phyloP scores from a whole-genome alignment of 2,329 filamentous ascomycete genomes.

The Orbilia ellipsospora region DNA sequence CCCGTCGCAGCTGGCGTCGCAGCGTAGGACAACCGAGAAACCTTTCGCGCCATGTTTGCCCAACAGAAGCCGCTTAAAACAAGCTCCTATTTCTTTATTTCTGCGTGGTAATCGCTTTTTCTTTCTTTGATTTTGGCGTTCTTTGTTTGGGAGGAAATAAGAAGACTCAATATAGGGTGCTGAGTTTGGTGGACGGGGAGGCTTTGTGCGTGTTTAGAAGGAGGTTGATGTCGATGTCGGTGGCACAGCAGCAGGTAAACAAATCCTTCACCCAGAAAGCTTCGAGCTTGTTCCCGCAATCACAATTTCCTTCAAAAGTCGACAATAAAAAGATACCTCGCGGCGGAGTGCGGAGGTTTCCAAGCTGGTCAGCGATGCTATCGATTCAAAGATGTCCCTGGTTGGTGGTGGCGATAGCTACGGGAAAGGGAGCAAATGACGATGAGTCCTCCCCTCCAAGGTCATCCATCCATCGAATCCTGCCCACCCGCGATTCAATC shows the following conservation, averaged over 20 bases:
- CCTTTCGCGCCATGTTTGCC: conserved; percentile 37
- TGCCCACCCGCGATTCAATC: not conserved
- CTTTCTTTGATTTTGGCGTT: conserved; percentile 5
- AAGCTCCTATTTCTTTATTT: not conserved
- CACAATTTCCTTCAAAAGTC: conserved; percentile 8
- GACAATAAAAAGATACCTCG: not conserved
- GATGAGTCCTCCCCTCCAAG: conserved; percentile 24
- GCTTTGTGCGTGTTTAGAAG: too few species aligned
- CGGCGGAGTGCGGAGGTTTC: not conserved
- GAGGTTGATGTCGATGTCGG: not conserved
- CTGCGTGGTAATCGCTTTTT: not conserved
- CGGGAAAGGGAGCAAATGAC: conserved; percentile 6
- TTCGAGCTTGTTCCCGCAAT: conserved; percentile 12
- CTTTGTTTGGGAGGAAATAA: conserved; percentile 14
- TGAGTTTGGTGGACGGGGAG: not conserved
- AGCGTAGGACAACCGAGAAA: conserved; percentile 27
- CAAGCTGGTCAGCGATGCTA: not conserved
- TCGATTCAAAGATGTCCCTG: too few species aligned
- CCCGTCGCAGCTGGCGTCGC: not conserved
- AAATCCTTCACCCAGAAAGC: conserved; percentile 22
- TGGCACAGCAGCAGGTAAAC: conserved; percentile 35
- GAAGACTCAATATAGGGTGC: not conserved
- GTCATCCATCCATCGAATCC: not conserved
- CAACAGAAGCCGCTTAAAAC: not conserved
- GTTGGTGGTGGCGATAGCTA: not conserved